Evolutionary conservation across 257 asterid genomes (phyloP).

Genomic region (Petrea volubilis): DNA sequence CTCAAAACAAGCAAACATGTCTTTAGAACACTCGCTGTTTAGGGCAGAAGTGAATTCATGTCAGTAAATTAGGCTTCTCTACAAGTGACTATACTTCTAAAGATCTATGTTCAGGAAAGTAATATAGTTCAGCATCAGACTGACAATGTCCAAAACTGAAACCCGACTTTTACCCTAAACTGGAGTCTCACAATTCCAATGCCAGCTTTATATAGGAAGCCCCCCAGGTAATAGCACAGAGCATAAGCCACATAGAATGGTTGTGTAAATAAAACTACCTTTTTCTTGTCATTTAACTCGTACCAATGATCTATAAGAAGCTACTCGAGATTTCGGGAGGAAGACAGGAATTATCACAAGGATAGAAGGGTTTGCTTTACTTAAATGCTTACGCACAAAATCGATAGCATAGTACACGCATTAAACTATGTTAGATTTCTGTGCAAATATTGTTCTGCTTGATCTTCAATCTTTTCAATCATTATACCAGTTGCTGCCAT

Average conservation of each 20-base stretch:
- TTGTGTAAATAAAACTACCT: not conserved
- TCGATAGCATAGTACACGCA: not conserved
- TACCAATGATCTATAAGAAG: not conserved
- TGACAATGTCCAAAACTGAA: not conserved
- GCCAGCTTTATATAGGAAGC: not conserved
- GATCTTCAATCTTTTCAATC: conserved; percentile 17
- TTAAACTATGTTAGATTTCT: conserved; percentile 9
- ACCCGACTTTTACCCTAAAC: not conserved
- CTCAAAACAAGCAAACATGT: not conserved
- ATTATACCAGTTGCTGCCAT: conserved; percentile 7
- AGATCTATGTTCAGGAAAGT: not conserved
- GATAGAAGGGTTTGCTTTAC: not conserved
- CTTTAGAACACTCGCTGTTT: not conserved
- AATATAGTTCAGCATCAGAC: not conserved
- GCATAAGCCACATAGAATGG: not conserved
- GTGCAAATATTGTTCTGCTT: not conserved
- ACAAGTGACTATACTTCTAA: not conserved
- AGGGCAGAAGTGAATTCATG: not conserved
- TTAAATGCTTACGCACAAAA: conserved; percentile 1
- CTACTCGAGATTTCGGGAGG: not conserved
- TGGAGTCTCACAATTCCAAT: not conserved
- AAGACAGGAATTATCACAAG: conserved; percentile 1
- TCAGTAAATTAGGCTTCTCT: not conserved
- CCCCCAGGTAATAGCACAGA: not conserved
- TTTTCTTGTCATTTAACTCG: not conserved